These are phyloP conservation scores for Monsonia emarginata DNA, from an alignment of 441 rosid species.

Conservation along the genomic window DNA sequence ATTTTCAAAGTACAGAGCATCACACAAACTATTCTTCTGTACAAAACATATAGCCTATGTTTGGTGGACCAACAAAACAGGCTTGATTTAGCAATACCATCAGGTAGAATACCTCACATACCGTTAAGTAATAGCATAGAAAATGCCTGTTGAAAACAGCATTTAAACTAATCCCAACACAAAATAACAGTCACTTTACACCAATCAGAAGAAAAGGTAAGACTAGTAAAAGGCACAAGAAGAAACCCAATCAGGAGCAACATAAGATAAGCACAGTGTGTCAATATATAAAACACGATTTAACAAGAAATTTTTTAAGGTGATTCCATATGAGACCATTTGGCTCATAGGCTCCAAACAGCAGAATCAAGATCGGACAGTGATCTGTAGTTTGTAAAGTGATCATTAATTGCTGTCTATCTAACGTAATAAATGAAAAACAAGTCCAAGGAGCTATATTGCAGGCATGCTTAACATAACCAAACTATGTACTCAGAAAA, in stretches of 20 bases:
- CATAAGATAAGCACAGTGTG: not conserved
- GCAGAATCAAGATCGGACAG: not conserved
- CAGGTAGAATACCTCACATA: not conserved
- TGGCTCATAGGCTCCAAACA: not conserved
- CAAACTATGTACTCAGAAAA: not conserved
- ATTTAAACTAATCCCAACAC: not conserved
- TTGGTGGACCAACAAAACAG: not conserved
- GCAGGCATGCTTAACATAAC: not conserved
- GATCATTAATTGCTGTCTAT: not conserved
- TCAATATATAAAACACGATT: not conserved
- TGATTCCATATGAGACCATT: not conserved
- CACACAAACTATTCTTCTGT: not conserved
- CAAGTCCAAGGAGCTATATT: not conserved
- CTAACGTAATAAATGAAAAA: not conserved
- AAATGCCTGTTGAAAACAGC: not conserved
- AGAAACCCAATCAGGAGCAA: not conserved
- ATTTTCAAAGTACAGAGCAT: not conserved
- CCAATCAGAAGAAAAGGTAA: not conserved
- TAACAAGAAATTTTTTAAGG: too few species aligned
- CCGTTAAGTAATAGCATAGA: not conserved
- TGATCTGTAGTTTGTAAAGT: not conserved
- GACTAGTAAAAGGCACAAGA: not conserved
- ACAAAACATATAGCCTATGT: not conserved
- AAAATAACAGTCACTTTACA: not conserved
- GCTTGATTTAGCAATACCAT: not conserved